Base-by-base conservation (phyloP, 2,329 filamentous ascomycete genomes). In the Ophiostoma pallidulum region DNA sequence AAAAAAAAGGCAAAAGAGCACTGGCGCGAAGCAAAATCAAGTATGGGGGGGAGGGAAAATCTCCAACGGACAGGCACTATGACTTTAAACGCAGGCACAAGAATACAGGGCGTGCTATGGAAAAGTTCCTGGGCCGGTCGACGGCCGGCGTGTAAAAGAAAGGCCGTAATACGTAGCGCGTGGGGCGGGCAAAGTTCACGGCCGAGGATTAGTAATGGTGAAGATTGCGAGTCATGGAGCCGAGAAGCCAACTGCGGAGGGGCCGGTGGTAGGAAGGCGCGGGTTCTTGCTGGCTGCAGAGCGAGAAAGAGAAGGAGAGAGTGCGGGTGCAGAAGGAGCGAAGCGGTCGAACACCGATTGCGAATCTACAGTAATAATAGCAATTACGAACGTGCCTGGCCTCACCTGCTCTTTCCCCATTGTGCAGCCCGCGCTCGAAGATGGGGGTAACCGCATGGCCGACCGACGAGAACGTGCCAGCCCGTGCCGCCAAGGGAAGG, bases 151-250 rank as follows among this genome's bases (percentile, higher is more conserved):
- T 28, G 10, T 28, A 28, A 41, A 33, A 42, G 3, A 32, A 36
- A 36, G 33, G 41, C 39, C 39, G 39, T 19, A 31, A 31, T n/a
- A n/a, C n/a, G 28, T 33, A 41, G 41, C 47, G 47, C 47, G 33
- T 44, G 28, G 22, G 39, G 47, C 41, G 47, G 41, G 20, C 29
- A 44, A 35, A 20, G 35, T 8, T n/a, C 29, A 13, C 39, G 26
- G n/a, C 33, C 16, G 33, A 10, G 26, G 16, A 48, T 48, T 48
- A 48, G 47, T 48, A 48, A 48, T 44, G n/a, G 13, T 28, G 28
- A 29, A 38, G 38, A 35, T 22, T 37, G 36, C 40, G 40, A 48
- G 33, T 35, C 28, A 44, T 44, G 46, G 26, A 48, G 28, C 41
- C 28, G 47, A 41, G 20, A 19, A 16, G 24, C 6, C 24, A 28